These are phyloP conservation scores for Hortiboletus campestris DNA, from an alignment of 768 basidiomycete species.

Conservation along the genomic window DNA sequence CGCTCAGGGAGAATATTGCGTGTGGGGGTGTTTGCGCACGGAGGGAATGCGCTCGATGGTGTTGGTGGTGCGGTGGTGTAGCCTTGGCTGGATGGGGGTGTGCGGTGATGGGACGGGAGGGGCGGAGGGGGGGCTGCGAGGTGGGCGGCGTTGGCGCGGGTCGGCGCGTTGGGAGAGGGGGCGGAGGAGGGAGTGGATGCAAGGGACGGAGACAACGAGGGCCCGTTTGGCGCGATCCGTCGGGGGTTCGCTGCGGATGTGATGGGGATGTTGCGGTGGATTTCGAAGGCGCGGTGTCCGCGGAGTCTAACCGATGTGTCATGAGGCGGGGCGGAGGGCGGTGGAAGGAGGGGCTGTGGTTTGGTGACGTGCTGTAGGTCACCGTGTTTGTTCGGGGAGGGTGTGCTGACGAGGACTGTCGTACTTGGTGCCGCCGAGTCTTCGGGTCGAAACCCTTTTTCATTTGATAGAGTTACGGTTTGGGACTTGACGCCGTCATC, in stretches of 20 bases:
- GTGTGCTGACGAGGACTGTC: too few species aligned
- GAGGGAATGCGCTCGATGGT: conserved; percentile 57
- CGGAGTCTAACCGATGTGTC: conserved; percentile 49
- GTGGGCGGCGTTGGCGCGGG: conserved; percentile 21
- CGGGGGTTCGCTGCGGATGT: conserved; percentile 57
- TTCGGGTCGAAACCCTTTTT: neutral
- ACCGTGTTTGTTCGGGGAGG: neutral
- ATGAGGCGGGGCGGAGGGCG: conserved; percentile 47
- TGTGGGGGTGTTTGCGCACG: conserved; percentile 61
- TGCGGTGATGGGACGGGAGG: conserved; percentile 50
- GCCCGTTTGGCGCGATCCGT: conserved; percentile 53
- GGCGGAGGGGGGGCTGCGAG: conserved; percentile 18
- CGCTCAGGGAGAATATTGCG: conserved; percentile 43
- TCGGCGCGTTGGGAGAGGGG: conserved; percentile 13
- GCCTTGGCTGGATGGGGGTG: conserved; percentile 58
- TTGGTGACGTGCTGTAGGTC: too few species aligned
- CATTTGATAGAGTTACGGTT: neutral
- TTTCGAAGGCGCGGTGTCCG: conserved; percentile 45
- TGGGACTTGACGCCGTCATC: neutral
- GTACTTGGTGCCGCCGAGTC: neutral
- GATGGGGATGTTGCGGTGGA: conserved; percentile 37
- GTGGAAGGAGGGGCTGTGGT: conserved; percentile 1
- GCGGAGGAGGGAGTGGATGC: conserved; percentile 28
- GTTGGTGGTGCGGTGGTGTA: conserved; percentile 46
- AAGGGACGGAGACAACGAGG: conserved; percentile 37